Evolutionary conservation across 495 filamentous ascomycete species (phyloP).

Genomic region (Pyrenula massariospora): DNA sequence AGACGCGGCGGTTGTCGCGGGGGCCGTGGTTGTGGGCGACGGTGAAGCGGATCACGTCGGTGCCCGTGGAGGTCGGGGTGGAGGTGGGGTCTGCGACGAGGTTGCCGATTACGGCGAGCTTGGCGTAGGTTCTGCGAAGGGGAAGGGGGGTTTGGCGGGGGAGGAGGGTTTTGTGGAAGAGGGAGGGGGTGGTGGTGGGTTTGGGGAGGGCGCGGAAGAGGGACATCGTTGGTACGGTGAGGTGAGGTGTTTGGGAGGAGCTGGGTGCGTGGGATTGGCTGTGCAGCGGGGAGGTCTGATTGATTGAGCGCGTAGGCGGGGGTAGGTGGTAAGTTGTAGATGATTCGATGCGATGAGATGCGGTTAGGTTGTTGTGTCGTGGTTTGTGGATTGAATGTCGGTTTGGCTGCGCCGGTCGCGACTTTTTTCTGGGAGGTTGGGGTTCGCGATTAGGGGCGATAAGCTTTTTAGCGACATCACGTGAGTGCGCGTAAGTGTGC

Average conservation of each 20-base stretch:
- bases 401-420: not conserved
- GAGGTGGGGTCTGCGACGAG: constrained; percentile 62
- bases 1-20: constrained; percentile 51
- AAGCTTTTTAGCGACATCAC: not conserved
- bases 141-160: constrained; percentile 47
- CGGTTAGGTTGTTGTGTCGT: too few relatives aligned
- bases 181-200: constrained; percentile 32
- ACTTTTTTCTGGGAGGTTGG: not conserved
- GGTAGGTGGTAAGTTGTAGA: not conserved
- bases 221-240: constrained; percentile 18
- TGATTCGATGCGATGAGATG: too few relatives aligned
- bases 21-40: constrained; percentile 48
- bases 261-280: too few relatives aligned
- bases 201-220: constrained; percentile 21
- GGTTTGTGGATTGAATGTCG: not conserved
- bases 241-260: not conserved
- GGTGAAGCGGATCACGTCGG: constrained; percentile 55
- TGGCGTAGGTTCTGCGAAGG: constrained; percentile 31
- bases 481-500: not conserved
- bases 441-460: not conserved
- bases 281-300: too few relatives aligned
- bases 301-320: too few relatives aligned
- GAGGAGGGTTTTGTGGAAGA: constrained; percentile 34
- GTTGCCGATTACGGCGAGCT: constrained; percentile 65
- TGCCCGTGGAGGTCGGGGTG: constrained; percentile 48